These are phyloP conservation scores for Aeschynomene evenia DNA, from an alignment of 306 rosid genomes.

Conservation along the genomic window DNA sequence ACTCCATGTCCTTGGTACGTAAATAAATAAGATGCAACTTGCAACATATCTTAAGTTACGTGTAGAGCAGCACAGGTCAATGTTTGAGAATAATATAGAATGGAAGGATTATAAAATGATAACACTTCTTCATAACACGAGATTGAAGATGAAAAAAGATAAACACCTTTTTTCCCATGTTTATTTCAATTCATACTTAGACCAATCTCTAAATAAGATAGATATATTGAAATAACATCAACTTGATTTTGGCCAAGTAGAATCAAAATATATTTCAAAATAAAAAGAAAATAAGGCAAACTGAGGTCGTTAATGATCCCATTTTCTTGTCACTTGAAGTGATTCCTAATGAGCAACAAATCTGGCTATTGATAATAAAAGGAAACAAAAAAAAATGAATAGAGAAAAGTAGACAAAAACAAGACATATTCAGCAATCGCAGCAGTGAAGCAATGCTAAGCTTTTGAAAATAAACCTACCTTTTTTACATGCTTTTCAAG, in stretches of 20 bases:
- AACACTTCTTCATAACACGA: not conserved
- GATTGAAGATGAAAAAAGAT: conserved; percentile 6
- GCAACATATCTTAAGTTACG: not conserved
- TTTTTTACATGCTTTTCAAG: conserved; percentile 62
- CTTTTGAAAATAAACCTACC: conserved; percentile 38
- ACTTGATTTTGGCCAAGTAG: not conserved
- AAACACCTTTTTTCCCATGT: conserved; percentile 1
- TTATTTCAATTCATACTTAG: not conserved
- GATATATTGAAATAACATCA: not conserved
- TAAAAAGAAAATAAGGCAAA: conserved; percentile 15
- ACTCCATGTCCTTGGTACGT: not conserved
- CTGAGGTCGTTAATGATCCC: not conserved
- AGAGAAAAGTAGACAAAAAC: not conserved
- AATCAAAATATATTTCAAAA: conserved; percentile 5
- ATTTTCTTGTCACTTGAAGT: not conserved
- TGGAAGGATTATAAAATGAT: conserved; percentile 6
- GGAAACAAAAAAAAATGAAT: not conserved
- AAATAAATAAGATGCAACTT: not conserved
- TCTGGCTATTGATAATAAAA: not conserved
- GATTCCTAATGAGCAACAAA: conserved; percentile 3
- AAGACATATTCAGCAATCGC: conserved; percentile 15
- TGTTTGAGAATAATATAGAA: not conserved
- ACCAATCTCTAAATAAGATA: not conserved
- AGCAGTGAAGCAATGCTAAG: not conserved
- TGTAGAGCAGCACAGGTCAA: conserved; percentile 1